Evolutionary conservation across 1,139 yeast species (phyloP).

Genomic region (Meyerozyma athensensis): DNA sequence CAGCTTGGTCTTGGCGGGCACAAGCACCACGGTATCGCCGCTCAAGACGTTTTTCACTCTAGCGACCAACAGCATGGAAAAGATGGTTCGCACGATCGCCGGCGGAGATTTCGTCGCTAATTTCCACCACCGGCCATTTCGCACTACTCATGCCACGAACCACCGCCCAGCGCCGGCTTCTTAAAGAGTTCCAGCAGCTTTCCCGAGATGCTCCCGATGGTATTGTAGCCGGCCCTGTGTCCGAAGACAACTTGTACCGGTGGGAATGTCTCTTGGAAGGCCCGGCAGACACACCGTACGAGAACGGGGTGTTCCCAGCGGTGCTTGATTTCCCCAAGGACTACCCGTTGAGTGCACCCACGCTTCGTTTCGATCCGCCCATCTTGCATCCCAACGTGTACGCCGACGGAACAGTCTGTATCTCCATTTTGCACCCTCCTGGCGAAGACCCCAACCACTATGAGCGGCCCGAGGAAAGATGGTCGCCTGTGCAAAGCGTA

Average conservation of each 20-base stretch:
- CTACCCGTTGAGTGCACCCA: constrained; percentile 91
- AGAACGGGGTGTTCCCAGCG: constrained; percentile 91
- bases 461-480: constrained; percentile 91
- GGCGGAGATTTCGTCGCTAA: no score
- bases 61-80: constrained; percentile 33
- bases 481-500: constrained; percentile 97
- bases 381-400: constrained; percentile 90
- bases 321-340: constrained; percentile 77
- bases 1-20: constrained; percentile 45
- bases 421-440: constrained; percentile 89
- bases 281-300: constrained; percentile 90
- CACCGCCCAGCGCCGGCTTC: constrained; percentile 81
- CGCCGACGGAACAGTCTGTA: constrained; percentile 93
- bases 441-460: constrained; percentile 97
- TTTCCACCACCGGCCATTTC: not conserved
- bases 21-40: constrained; percentile 69
- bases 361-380: constrained; percentile 76
- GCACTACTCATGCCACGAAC: constrained; percentile 25
- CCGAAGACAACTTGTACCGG: constrained; percentile 72
- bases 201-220: constrained; percentile 91
- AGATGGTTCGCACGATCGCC: not conserved
- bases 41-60: constrained; percentile 68
- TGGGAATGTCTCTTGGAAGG: constrained; percentile 96
- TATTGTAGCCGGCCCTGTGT: constrained; percentile 84
- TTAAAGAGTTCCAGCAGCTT: constrained; percentile 86